Evolutionary conservation across 768 basidiomycete species (phyloP), one percentile per base, ranked within the genome.

Genomic region (Xerocomellus intermedius): DNA sequence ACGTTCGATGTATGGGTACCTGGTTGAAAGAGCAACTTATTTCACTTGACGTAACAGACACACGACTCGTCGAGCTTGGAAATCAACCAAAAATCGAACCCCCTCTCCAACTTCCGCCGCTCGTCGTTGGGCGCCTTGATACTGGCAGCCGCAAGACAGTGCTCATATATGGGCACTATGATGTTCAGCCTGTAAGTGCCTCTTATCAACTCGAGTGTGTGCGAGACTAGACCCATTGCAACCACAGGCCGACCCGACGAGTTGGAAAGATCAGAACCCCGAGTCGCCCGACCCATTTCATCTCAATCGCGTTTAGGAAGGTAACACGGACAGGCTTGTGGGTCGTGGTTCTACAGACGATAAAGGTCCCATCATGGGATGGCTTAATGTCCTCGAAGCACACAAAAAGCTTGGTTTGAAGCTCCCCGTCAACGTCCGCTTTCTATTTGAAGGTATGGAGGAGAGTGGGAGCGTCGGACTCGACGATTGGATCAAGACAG

Each of bases 151-250:
- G 16, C 9, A 24, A 43, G 81, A 96, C 92, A 0, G 83, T 96
- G 36, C 80, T 94, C 37, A 73, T 95, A 21, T 96, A 95, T 68
- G 92, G 90, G 4, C 93, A 95, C 70, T 94, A 90, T 65, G 92
- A 94, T 66, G 93, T 95, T 5, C 93, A 94, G 67, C 92, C 93
- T 10, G 88, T 89, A 53, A 43, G 81, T 73, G 3, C 41, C 30
- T 24, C 16, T 12, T 10, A 9, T 46, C 17, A n/a, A 37, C 17
- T 24, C 37, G 7, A 4, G 12, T 14, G 12, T 2, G 9, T 30
- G 9, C 9, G 14, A 38, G 5, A n/a, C n/a, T n/a, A 19, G 21
- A 44, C 28, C 28, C 43, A 43, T 16, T n/a, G 26, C 26, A 9
- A 28, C 16, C 9, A 10, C 7, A 43, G 42, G 42, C 42, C 0